Evolutionary conservation across 441 rosid species (phyloP), one percentile per base, ranked within the genome.

Genomic region (Pelargonium cotyledonis): DNA sequence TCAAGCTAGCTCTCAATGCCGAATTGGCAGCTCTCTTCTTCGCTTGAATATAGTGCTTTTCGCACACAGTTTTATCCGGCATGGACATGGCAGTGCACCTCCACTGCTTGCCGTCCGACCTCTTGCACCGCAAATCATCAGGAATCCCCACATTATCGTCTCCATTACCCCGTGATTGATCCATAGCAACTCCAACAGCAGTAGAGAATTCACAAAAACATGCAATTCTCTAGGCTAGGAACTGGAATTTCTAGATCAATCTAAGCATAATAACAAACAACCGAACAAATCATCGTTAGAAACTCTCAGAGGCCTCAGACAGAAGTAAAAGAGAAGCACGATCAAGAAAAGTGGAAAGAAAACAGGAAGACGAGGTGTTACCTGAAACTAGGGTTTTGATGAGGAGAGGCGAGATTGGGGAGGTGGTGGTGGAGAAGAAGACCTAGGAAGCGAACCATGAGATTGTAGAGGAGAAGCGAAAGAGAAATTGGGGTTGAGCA

Each of bases 31-130:
- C 99, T 73, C 99, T 86, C 76, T 70, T 88, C 83, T 95, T 95
- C 0, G 97, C 97, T 80, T 95, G 99, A 35, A 86, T 84, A 75
- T 89, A 95, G 66, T 94, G 99, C 76, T 94, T 94, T 82, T 94
- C 97, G 6, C 99, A 94, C 2, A 91, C 98, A 0, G 99, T 92
- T 81, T 95, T 95, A 74, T 91, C 99, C 0, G 97, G 97, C 97
- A 95, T 95, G 67, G 95, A 91, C 91, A 81, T 84, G 64, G 99
- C 96, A 68, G 97, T 95, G 80, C 99, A 95, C 80, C 99, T 86
- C 99, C 96, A 95, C 60, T 91, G 99, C 70, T 95, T 95, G 72
- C 99, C 97, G 67, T 95, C 97, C 0, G 99, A 91, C 79, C 97
- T 91, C 89, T 95, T 91, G 82, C 99, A 95, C 41, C 97, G 92